A percentile compares a stretch with the other conserved stretches of the same genome.
phyloP scores from a whole-genome alignment of 257 asterid genomes.

The Plectranthus barbatus region DNA sequence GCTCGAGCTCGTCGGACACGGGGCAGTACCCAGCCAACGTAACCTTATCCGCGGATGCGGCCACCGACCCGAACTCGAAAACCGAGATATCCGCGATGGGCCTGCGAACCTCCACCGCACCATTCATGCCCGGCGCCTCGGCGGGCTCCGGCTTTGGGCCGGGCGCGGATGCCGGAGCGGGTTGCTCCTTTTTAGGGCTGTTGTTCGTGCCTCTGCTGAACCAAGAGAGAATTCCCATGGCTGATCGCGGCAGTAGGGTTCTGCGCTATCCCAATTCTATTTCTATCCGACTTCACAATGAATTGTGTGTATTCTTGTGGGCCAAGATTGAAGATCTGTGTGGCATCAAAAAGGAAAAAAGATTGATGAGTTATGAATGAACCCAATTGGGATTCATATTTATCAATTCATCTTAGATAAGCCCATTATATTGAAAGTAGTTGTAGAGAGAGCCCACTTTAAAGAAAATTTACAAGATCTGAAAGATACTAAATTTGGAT shows the following conservation, averaged over 20 bases:
- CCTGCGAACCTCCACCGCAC: slow-evolving; percentile 64
- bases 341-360: no score
- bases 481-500: no score
- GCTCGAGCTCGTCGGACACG: slow-evolving; percentile 77
- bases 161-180: background rate
- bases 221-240: slow-evolving; percentile 58
- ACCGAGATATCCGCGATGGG: slow-evolving; percentile 46
- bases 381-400: no score
- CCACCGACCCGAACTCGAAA: slow-evolving; percentile 77
- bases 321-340: background rate
- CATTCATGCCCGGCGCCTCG: slow-evolving; percentile 68
- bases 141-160: slow-evolving; percentile 21
- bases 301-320: background rate
- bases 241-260: slow-evolving; percentile 19
- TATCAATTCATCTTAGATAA: no score
- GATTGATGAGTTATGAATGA: no score
- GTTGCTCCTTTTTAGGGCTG: slow-evolving; percentile 14
- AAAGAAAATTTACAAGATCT: no score
- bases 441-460: no score
- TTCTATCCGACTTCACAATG: no score
- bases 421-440: no score
- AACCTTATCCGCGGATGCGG: slow-evolving; percentile 69
- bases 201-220: slow-evolving; percentile 23
- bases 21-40: slow-evolving; percentile 81
- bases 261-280: slow-evolving; percentile 12